phyloP scores from a whole-genome alignment of 805 yeast genomes.

The Suhomyces sp. region DNA sequence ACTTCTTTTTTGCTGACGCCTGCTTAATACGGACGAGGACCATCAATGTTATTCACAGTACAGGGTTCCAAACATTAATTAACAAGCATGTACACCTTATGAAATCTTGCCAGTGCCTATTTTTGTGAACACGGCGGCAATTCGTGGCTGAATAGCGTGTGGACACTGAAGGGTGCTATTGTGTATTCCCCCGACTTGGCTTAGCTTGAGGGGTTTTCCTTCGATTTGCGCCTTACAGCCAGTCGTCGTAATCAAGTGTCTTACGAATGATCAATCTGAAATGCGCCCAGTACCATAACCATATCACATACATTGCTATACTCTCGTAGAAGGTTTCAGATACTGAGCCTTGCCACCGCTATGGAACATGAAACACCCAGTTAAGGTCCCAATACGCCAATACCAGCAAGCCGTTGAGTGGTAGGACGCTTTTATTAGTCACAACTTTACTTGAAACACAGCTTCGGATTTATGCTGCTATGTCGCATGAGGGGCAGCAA shows the following conservation, averaged over 20 bases:
- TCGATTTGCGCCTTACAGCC: not conserved
- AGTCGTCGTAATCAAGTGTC: not conserved
- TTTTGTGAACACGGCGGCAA: not conserved
- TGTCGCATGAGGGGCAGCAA: not conserved
- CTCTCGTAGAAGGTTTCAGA: not conserved
- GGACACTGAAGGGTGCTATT: not conserved
- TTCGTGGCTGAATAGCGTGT: not conserved
- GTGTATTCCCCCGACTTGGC: not conserved
- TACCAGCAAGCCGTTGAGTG: too few species aligned
- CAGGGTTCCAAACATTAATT: not conserved
- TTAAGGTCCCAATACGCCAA: not conserved
- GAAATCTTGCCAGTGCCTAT: not conserved
- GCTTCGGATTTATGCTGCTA: not conserved
- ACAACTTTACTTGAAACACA: too few species aligned
- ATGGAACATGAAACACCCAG: not conserved
- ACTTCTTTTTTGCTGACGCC: not conserved
- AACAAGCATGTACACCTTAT: not conserved
- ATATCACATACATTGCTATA: not conserved
- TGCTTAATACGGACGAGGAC: not conserved
- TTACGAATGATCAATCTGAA: not conserved
- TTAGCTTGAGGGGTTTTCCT: not conserved
- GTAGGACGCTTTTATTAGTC: too few species aligned
- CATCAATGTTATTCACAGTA: not conserved
- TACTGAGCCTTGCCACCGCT: not conserved
- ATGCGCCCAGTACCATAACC: not conserved